Percentiles rank a stretch among this genome's conserved stretches.
Evolutionary conservation across 73 alveolate species (phyloP).

Genomic region (Paramecium pentaurelia): DNA sequence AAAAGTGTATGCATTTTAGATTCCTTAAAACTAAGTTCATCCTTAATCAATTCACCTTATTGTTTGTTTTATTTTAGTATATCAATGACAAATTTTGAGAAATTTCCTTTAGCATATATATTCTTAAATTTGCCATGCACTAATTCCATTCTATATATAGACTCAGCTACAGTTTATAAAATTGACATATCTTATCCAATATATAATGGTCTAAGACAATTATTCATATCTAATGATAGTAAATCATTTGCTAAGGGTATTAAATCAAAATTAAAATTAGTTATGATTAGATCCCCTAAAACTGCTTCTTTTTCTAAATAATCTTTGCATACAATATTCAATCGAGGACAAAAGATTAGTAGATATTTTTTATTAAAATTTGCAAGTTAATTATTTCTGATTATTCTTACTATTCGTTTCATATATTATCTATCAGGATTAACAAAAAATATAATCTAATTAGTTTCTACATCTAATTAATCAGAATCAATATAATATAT

Average conservation of each 20-base stretch:
- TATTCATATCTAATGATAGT: not conserved
- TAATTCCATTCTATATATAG: slow-evolving; percentile 7
- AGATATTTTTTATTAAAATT: not conserved
- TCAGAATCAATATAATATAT: not conserved
- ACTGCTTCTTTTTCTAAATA: slow-evolving; percentile 47
- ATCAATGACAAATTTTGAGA: not conserved
- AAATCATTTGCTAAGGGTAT: not conserved
- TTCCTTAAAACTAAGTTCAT: not conserved
- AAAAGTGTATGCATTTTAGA: not conserved
- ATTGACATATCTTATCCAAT: not conserved
- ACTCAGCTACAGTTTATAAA: not conserved
- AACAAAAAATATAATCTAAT: not conserved
- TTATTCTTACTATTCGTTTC: slow-evolving; percentile 31
- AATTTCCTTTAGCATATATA: not conserved
- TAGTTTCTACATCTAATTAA: not conserved
- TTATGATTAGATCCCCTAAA: not conserved
- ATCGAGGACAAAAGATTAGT: not conserved
- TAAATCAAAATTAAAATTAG: slow-evolving; percentile 27
- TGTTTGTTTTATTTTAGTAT: not conserved
- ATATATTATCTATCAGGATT: not conserved
- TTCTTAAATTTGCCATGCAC: slow-evolving; percentile 32
- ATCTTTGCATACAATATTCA: slow-evolving; percentile 17
- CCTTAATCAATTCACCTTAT: not conserved
- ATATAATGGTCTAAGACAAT: not conserved
- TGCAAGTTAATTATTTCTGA: not conserved